Base-by-base conservation (phyloP, 1,139 yeast species). In the Diutina sp. region DNA sequence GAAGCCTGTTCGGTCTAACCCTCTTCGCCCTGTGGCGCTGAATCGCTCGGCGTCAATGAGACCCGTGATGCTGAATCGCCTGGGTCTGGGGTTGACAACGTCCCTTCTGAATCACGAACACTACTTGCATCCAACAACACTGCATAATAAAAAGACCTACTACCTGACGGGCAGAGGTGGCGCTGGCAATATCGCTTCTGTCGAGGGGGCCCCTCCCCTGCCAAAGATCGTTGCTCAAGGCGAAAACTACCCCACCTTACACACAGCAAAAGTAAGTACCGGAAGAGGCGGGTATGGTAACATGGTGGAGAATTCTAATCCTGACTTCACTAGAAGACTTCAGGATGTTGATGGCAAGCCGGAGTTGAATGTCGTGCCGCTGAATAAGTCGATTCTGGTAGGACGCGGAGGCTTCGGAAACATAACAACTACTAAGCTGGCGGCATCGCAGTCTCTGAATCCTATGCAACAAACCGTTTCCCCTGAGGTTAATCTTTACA, bases 201-300 rank as follows among this genome's bases (percentile, higher is more conserved):
- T 64, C 51, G 67, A 73, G n/a, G 41, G 41, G 51, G 67, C 72
- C 46, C 82, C 84, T 8, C 55, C 44, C 9, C 76, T 82, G 11
- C 86, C 86, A 2, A 78, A 74, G 57, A 67, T 80, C 47, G 79
- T 77, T 1, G 80, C 83, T 4, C 83, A 81, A 63, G 89, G 88
- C 2, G 79, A 85, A 32, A 82, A 77, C 60, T 80, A 87, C 25
- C 93, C 91, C 25, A 79, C 73, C 62, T 72, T 86, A 57, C 70
- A 76, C 55, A 80, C 82, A 46, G 78, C 80, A 32, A 78, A 79
- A 46, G 81, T 83, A 63, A 78, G 89, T 32, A 87, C 93, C 2
- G 95, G 95, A 38, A 77, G 95, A 62, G 95, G 95, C 9, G 95
- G 95, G 1, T 84, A 82, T 55, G 95, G 95, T 6, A 87, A 87